phyloP scores from a whole-genome alignment of 495 filamentous ascomycete species.

The Neurospora sp. region DNA sequence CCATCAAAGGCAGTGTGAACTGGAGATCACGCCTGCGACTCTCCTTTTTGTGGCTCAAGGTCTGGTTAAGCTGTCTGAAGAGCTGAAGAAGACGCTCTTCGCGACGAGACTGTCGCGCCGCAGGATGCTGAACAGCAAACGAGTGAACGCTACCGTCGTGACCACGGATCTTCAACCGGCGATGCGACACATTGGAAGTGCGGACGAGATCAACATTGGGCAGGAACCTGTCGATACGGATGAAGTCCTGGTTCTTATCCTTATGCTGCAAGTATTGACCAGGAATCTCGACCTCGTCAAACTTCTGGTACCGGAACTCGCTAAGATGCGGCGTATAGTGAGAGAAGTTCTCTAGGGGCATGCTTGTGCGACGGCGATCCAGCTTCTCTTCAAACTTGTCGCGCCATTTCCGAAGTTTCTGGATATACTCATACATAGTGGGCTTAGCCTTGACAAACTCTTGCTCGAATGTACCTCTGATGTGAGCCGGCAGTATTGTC shows the following conservation, averaged over 20 bases:
- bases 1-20: slow-evolving; percentile 91
- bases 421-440: slow-evolving; percentile 95
- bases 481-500: slow-evolving; percentile 86
- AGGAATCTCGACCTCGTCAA: slow-evolving; percentile 96
- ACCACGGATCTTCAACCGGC: slow-evolving; percentile 90
- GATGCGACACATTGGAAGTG: slow-evolving; percentile 77
- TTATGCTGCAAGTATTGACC: slow-evolving; percentile 94
- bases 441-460: slow-evolving; percentile 92
- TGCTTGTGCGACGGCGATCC: slow-evolving; percentile 63
- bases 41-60: slow-evolving; percentile 83
- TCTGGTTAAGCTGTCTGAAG: slow-evolving; percentile 96
- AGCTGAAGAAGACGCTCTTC: slow-evolving; percentile 93
- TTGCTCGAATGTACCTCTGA: slow-evolving; percentile 85
- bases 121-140: slow-evolving; percentile 93
- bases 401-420: slow-evolving; percentile 90
- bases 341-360: slow-evolving; percentile 54
- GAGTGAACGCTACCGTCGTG: slow-evolving; percentile 92
- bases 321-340: slow-evolving; percentile 77
- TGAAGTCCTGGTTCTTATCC: slow-evolving; percentile 97
- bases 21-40: slow-evolving; percentile 85
- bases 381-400: slow-evolving; percentile 98
- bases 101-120: slow-evolving; percentile 78
- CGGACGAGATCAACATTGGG: slow-evolving; percentile 88
- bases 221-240: slow-evolving; percentile 91
- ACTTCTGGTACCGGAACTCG: slow-evolving; percentile 94